A percentile compares a stretch with the other conserved stretches of the same genome.
phyloP scores from a whole-genome alignment of 169 alveolate species.

The Eimeria tenella region DNA sequence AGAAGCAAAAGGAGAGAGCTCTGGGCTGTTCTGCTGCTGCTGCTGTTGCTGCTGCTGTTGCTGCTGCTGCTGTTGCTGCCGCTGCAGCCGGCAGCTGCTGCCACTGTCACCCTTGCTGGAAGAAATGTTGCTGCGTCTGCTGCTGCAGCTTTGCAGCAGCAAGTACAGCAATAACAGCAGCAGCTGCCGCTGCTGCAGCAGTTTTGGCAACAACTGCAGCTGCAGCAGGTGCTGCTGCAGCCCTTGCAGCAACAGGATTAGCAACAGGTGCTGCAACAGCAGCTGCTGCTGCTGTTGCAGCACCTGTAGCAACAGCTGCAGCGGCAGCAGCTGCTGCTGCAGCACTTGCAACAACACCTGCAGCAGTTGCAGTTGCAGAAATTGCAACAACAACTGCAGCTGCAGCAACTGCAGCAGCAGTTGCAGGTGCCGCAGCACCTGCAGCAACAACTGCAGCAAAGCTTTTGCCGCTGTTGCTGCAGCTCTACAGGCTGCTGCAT shows the following conservation, averaged over 20 bases:
- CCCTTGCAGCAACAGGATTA: too few species aligned
- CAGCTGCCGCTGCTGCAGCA: neutral
- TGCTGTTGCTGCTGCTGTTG: too few species aligned
- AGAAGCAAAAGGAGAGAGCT: neutral
- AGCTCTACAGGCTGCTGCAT: neutral
- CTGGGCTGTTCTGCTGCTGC: neutral
- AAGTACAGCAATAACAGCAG: too few species aligned
- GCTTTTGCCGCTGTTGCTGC: slow-evolving; percentile 19
- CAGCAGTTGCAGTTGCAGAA: neutral
- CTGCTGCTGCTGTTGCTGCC: too few species aligned
- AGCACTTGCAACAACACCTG: neutral
- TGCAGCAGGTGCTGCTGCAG: too few species aligned
- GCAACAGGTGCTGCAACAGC: neutral
- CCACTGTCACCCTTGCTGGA: too few species aligned
- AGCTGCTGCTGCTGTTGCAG: neutral
- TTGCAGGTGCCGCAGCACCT: slow-evolving; percentile 1
- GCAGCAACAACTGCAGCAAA: neutral
- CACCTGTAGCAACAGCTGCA: neutral
- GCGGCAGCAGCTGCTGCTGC: neutral
- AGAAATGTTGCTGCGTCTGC: too few species aligned
- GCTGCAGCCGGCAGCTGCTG: too few species aligned
- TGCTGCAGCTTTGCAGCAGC: neutral
- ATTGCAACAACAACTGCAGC: neutral
- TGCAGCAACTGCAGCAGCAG: neutral
- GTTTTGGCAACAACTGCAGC: too few species aligned